Evolutionary conservation across 2,329 filamentous ascomycete species (phyloP).

Genomic region (Paraconiothyrium brasiliense): DNA sequence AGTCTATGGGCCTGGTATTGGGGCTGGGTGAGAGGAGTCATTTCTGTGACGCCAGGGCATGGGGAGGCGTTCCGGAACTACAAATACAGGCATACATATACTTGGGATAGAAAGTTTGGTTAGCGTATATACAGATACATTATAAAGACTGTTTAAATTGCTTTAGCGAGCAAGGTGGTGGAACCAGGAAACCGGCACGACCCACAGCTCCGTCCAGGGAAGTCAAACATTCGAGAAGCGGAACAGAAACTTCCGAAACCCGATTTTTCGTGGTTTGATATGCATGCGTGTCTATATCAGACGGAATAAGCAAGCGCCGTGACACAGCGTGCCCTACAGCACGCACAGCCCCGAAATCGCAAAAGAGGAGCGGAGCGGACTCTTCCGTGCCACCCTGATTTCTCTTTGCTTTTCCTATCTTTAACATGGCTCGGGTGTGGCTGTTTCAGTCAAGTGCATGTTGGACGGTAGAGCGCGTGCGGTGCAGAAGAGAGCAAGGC

Average conservation of each 20-base stretch:
- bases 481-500: too few species aligned
- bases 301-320: neutral
- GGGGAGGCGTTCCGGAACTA: too few species aligned
- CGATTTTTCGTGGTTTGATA: neutral
- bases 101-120: neutral
- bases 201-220: neutral
- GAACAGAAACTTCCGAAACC: neutral
- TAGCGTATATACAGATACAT: neutral
- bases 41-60: neutral
- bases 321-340: neutral
- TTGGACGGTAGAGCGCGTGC: too few species aligned
- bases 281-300: neutral
- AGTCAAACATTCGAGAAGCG: neutral
- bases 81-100: too few species aligned
- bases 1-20: slow-evolving; percentile 33
- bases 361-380: too few species aligned
- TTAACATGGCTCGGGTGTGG: too few species aligned
- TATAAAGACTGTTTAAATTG: neutral
- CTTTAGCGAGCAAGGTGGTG: neutral
- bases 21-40: neutral
- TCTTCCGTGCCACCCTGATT: too few species aligned
- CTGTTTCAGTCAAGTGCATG: too few species aligned
- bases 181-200: neutral
- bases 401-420: too few species aligned
- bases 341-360: neutral